Base-by-base conservation (phyloP, 2,329 filamentous ascomycete species). In the Aschersonia sp. region DNA sequence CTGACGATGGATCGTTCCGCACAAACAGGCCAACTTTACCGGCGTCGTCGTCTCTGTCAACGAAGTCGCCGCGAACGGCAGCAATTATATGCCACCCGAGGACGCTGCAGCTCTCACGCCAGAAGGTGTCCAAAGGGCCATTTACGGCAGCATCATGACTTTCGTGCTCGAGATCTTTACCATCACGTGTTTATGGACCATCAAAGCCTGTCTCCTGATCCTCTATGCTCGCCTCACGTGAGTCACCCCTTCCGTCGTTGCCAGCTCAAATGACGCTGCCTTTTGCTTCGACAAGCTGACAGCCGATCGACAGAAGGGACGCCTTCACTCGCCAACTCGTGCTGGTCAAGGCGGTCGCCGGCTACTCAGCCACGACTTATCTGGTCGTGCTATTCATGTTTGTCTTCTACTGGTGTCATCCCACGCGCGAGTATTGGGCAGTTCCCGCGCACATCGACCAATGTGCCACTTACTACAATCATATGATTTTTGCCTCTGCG, bases 61-160 rank as follows among this genome's bases (percentile, higher is more conserved):
- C 49, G 59, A 69, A 49, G 66, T 71, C 2, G 64, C 64, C 48
- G 56, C 64, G 44, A 62, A 67, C 53, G 68, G 68, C 48, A 71
- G 66, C 52, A 73, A 71, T 50, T 70, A 69, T 40, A 65, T 71
- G 48, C 55, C 65, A 4, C 56, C 59, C 4, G 61, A 63, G 1
- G 55, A 58, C 5, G 58, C 64, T 3, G 58, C 57, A 9, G 62
- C 62, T 45, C 73, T 78, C 50, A 74, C 71, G 1, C 58, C 64
- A 0, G 52, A 65, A 3, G 66, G 70, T 5, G 63, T 67, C n/a
- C 46, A 59, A 1, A 52, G 56, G 31, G 69, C 72, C 10, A 60
- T 73, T 4, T 69, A 65, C 45, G 75, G 75, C n/a, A 75, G 72
- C 54, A 75, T 75, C 53, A 67, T 75, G 55, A 71, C 74, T 1